Conservation (phyloP, 2,329 filamentous ascomycete species). For the Sarocladium kiliense region DNA sequence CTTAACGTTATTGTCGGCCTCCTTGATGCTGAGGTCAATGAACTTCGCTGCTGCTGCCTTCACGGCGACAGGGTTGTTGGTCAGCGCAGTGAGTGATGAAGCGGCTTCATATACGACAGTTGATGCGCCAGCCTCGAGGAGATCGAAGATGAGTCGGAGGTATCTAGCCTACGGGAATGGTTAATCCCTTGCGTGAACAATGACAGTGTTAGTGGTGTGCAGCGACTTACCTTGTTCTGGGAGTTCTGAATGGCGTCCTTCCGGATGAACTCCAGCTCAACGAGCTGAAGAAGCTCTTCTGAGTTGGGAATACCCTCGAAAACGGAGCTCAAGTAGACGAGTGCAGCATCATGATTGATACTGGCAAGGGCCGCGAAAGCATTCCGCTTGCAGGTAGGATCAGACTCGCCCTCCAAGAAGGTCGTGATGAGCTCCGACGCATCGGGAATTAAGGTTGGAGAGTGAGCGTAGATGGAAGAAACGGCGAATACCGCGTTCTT, state of each 20-base stretch:
- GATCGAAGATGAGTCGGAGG: slow-evolving; percentile 89
- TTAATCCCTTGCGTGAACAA: too few relatives aligned
- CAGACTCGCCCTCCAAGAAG: slow-evolving; percentile 87
- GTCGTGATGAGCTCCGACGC: slow-evolving; percentile 85
- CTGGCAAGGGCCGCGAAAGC: slow-evolving; percentile 86
- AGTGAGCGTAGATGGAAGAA: slow-evolving; percentile 86
- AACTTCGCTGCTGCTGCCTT: slow-evolving; percentile 96
- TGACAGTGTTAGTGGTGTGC: too few relatives aligned
- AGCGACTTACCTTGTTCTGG: slow-evolving; percentile 74
- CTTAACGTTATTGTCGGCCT: slow-evolving; percentile 98
- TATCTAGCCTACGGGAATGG: slow-evolving; percentile 64
- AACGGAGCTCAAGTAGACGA: slow-evolving; percentile 80
- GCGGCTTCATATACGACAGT: slow-evolving; percentile 98
- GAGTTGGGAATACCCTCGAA: slow-evolving; percentile 94
- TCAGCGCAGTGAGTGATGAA: slow-evolving; percentile 87
- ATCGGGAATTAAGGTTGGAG: slow-evolving; percentile 87
- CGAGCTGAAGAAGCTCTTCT: slow-evolving; percentile 87
- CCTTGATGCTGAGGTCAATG: slow-evolving; percentile 94
- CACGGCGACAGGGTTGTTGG: slow-evolving; percentile 93
- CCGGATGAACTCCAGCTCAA: slow-evolving; percentile 93
- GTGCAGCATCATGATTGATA: slow-evolving; percentile 89
- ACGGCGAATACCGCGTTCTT: slow-evolving; percentile 98
- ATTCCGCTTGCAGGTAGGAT: slow-evolving; percentile 96
- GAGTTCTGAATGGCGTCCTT: slow-evolving; percentile 95
- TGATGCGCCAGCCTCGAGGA: slow-evolving; percentile 86